Base-by-base conservation (phyloP, 257 asterid species). In the Nyctanthes arbortristis region DNA sequence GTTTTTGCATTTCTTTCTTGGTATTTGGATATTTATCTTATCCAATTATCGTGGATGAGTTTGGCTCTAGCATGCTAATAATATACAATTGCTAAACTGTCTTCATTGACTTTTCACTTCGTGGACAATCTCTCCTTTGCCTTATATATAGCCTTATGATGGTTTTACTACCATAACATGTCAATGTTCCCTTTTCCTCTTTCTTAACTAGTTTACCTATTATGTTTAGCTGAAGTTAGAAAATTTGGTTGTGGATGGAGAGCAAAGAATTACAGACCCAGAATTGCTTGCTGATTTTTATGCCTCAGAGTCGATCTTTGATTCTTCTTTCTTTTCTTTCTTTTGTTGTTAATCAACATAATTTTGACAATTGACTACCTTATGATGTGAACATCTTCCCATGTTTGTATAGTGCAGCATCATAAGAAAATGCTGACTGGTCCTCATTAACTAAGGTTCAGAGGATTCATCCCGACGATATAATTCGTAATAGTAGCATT, bases 251-350 rank as follows among this genome's bases (percentile, higher is more conserved):
- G 84, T 85, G 69, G 96, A 91, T 71, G 95, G 82, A 76, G 97
- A 93, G 77, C 97, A 85, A 78, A 82, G 89, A 77, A 82, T 93
- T 68, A 73, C 91, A 20, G 97, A 91, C 55, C 88, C 85, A 0
- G 91, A 91, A 75, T 70, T 93, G 55, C 91, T 93, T 16, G 85
- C 91, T 18, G 99, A 67, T 58, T 5, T 45, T 68, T 43, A 47
- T 43, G n/a, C 14, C 32, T 60, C 61, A 43, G 66, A 34, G 30
- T 29, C 37, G 57, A 14, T 7, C 30, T 16, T 37, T 12, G 32
- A 61, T 7, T 54, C 63, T 49, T 39, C 59, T 24, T 77, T 63
- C 55, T 18, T 35, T 64, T 54, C 65, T 49, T 56, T 29, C 49
- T 27, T 43, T 1, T 58, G 30, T 52, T 56, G 33, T 1, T 52